These are phyloP conservation scores for Aspergillus neotritici DNA, from an alignment of 2,329 filamentous ascomycete species.

Conservation along the genomic window DNA sequence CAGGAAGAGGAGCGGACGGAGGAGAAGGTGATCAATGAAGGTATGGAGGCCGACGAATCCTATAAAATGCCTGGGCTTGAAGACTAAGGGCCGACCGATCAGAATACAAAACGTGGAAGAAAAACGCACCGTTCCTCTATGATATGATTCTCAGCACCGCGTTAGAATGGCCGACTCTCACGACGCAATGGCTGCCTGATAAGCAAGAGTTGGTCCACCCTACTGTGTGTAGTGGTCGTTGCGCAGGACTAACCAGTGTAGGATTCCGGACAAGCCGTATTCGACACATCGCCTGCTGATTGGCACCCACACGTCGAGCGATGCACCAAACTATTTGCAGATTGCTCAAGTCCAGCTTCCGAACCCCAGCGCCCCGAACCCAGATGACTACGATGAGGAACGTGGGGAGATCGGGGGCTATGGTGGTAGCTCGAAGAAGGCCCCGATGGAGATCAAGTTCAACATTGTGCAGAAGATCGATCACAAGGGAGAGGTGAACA, in stretches of 20 bases:
- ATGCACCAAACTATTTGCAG: slow-evolving; percentile 83
- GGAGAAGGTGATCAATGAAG: slow-evolving; percentile 91
- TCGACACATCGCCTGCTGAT: slow-evolving; percentile 83
- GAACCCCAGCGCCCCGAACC: slow-evolving; percentile 64
- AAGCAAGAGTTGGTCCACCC: slow-evolving; percentile 61
- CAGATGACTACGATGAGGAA: slow-evolving; percentile 83
- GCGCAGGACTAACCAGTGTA: slow-evolving; percentile 21
- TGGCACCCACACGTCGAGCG: slow-evolving; percentile 88
- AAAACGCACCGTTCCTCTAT: slow-evolving; percentile 97
- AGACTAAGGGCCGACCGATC: slow-evolving; percentile 7
- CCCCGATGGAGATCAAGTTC: slow-evolving; percentile 70
- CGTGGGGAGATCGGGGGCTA: slow-evolving; percentile 92
- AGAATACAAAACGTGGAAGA: slow-evolving; percentile 99
- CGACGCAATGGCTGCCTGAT: slow-evolving; percentile 97
- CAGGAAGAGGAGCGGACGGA: slow-evolving; percentile 69
- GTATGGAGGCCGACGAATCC: slow-evolving; percentile 37
- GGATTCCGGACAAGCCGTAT: slow-evolving; percentile 76
- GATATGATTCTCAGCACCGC: slow-evolving; percentile 95
- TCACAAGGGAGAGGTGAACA: slow-evolving; percentile 96
- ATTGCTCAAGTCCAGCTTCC: slow-evolving; percentile 93
- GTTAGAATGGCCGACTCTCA: slow-evolving; percentile 93
- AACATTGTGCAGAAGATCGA: slow-evolving; percentile 93
- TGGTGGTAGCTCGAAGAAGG: slow-evolving; percentile 64
- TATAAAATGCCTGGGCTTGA: background rate
- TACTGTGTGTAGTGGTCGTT: background rate